phyloP scores from a whole-genome alignment of 768 basidiomycete genomes.

The Leccinum rimulosum region DNA sequence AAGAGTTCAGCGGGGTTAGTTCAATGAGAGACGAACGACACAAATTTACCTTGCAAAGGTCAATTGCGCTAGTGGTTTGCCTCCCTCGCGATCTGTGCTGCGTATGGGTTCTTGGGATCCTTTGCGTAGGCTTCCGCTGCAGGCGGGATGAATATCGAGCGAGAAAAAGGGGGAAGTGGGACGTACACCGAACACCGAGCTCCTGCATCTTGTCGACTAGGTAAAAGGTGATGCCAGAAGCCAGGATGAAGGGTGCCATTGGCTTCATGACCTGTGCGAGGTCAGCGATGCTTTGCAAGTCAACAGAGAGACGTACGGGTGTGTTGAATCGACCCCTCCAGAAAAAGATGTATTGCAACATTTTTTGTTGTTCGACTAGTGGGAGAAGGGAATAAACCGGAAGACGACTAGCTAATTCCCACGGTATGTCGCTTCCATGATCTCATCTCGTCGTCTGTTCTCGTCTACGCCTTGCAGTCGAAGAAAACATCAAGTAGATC shows the following conservation, averaged over 20 bases:
- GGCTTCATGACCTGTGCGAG: constrained; percentile 61
- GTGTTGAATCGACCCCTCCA: constrained; percentile 30
- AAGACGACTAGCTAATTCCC: constrained; percentile 14
- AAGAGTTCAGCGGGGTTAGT: not conserved
- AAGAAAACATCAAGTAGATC: constrained; percentile 19
- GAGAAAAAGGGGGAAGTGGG: not conserved
- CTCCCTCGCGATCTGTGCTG: constrained; percentile 70
- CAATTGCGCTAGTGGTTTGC: constrained; percentile 32
- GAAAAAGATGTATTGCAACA: constrained; percentile 26
- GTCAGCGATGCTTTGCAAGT: not conserved
- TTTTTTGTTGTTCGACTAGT: constrained; percentile 2
- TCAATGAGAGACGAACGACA: not conserved
- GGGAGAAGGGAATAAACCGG: constrained; percentile 24
- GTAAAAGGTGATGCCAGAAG: constrained; percentile 63
- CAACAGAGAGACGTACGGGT: constrained; percentile 19
- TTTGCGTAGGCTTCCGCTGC: constrained; percentile 66
- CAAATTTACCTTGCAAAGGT: not conserved
- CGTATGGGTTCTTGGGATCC: constrained; percentile 83
- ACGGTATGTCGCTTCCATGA: constrained; percentile 12
- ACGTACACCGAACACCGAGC: constrained; percentile 70
- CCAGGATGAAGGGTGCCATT: constrained; percentile 77
- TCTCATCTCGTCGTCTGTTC: constrained; percentile 10
- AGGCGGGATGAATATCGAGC: constrained; percentile 1
- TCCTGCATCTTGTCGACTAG: constrained; percentile 67
- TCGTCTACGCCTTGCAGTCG: constrained; percentile 16